Evolutionary conservation across 768 basidiomycete species (phyloP).

Genomic region (Boletus fagicola): DNA sequence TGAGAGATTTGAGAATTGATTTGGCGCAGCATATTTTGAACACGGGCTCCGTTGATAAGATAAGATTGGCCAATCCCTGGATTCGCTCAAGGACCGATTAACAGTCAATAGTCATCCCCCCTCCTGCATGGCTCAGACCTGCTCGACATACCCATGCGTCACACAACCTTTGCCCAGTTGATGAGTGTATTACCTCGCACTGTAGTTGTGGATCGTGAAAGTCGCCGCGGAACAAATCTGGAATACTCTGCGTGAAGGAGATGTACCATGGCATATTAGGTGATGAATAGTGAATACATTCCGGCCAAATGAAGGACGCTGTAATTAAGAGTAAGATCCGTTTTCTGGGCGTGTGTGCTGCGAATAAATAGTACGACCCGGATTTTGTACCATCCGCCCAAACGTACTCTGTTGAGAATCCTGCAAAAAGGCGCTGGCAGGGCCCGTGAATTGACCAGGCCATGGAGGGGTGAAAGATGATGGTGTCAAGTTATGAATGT

Average conservation of each 20-base stretch:
- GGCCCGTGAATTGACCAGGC: conserved; percentile 45
- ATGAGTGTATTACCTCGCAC: conserved; percentile 2
- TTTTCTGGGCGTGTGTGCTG: conserved; percentile 42
- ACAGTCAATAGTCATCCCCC: neutral
- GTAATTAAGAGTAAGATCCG: conserved; percentile 25
- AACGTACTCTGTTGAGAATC: conserved; percentile 41
- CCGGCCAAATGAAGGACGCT: conserved; percentile 7
- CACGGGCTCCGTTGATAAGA: conserved; percentile 13
- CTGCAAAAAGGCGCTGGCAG: conserved; percentile 50
- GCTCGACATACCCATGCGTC: neutral
- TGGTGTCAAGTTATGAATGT: conserved; percentile 21
- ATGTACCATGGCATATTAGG: conserved; percentile 16
- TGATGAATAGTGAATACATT: conserved; percentile 24
- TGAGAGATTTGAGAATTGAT: neutral
- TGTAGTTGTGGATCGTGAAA: neutral
- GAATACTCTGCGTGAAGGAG: neutral
- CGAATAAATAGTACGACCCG: conserved; percentile 65
- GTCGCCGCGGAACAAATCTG: neutral
- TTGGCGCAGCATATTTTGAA: neutral
- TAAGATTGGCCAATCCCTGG: conserved; percentile 8
- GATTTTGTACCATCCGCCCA: conserved; percentile 43
- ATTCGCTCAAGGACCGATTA: neutral
- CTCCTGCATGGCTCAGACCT: neutral
- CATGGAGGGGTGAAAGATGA: conserved; percentile 26
- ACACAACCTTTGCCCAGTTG: neutral